These are phyloP conservation scores for Cardamine resedifolia DNA, from an alignment of 345 rosid species.

Conservation along the genomic window DNA sequence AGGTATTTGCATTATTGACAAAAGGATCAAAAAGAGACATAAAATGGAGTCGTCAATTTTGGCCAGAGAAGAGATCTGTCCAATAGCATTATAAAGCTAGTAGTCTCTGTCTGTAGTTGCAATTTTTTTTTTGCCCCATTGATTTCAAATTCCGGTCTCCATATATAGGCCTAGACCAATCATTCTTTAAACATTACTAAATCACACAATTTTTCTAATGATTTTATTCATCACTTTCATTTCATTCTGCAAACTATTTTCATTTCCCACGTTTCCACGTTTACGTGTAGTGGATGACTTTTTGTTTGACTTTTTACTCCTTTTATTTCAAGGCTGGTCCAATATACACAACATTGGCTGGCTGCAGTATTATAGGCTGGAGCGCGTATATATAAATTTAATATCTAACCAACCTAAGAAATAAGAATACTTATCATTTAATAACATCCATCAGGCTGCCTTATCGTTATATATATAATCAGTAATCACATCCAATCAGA, in stretches of 20 bases:
- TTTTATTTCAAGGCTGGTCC: slow-evolving; percentile 12
- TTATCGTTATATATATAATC: neutral
- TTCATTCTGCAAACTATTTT: neutral
- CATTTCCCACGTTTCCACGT: neutral
- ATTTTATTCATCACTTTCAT: neutral
- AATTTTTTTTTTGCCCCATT: neutral
- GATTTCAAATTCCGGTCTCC: neutral
- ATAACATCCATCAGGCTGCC: neutral
- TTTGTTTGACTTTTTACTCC: neutral
- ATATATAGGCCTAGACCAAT: neutral
- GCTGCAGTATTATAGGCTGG: neutral
- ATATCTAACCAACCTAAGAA: neutral
- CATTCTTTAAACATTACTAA: neutral
- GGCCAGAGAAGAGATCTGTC: neutral
- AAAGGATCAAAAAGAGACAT: neutral
- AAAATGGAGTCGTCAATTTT: neutral
- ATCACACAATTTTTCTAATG: neutral
- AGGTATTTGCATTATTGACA: neutral
- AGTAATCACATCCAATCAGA: neutral
- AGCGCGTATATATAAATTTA: neutral
- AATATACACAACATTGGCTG: neutral
- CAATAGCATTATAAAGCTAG: neutral
- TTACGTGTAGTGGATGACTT: neutral
- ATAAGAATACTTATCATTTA: neutral
- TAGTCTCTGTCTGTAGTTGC: neutral